Base-by-base conservation (phyloP, 2,329 filamentous ascomycete species). In the Cephalotrichum gorgonifer region DNA sequence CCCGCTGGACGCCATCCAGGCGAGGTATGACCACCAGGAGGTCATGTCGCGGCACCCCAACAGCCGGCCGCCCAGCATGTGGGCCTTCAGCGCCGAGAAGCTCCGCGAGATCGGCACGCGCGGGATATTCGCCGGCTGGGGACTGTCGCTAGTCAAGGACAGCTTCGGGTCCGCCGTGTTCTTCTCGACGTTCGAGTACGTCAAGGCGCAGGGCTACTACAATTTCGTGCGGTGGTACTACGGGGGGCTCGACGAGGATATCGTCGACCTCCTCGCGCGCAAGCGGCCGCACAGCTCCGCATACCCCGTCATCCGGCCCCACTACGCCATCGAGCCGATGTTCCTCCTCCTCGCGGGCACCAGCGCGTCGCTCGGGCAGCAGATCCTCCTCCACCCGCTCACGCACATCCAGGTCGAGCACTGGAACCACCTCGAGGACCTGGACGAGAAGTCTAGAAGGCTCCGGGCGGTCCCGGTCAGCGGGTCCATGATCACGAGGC, bases 41-140 rank as follows among this genome's bases (percentile, higher is more conserved):
- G 56, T 75, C 39, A 66, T 75, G 55, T 26, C 44, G 9, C 38
- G 27, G 6, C 26, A 46, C 22, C 61, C 66, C 17, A 64, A 56
- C 31, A 64, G 63, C 20, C 66, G 65, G 48, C 74, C 69, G 1
- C 75, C 74, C 54, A 86, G 77, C 60, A 85, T 88, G 78, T 89
- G 85, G 85, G 69, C 75, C 15, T 89, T 88, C 57, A 79, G 79
- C 33, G 72, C 70, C 9, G 74, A 78, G 51, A 72, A 71, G 64
- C 72, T 87, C 30, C 72, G 73, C n/a, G 83, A 85, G 50, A 88
- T 90, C 51, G 85, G 86, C 0, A 58, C 78, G 4, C 75, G 83
- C 6, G 86, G 85, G 22, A 77, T 88, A 28, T 88, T 88, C 57
- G 84, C 85, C 1, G 85, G 85, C 38, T 89, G 81, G 77, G 72